A percentile compares a stretch with the other conserved stretches of the same genome.
Evolutionary conservation across 257 asterid species (phyloP).

Genomic region (Cinchona pubescens): DNA sequence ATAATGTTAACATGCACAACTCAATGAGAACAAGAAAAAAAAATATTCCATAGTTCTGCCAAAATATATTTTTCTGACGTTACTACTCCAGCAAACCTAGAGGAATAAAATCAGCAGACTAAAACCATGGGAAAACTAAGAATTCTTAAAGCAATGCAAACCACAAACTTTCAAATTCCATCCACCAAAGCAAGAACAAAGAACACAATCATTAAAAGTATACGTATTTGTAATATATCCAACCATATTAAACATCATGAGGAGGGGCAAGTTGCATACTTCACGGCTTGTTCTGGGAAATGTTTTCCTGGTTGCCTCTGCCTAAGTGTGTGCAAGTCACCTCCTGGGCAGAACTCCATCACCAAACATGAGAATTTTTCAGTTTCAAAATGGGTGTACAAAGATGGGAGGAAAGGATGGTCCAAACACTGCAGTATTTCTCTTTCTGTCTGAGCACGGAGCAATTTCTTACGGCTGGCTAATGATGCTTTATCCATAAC

Average conservation of each 20-base stretch:
- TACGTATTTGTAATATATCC: neutral
- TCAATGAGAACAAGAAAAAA: neutral
- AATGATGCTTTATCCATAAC: slow-evolving; percentile 71
- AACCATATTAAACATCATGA: slow-evolving; percentile 1
- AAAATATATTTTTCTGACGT: neutral
- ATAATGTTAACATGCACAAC: neutral
- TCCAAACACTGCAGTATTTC: slow-evolving; percentile 68
- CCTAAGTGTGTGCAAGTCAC: slow-evolving; percentile 66
- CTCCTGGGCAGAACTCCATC: slow-evolving; percentile 84
- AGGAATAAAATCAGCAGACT: neutral
- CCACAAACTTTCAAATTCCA: neutral
- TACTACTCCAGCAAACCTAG: neutral
- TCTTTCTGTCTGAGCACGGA: slow-evolving; percentile 78
- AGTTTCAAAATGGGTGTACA: slow-evolving; percentile 65
- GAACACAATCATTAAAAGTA: neutral
- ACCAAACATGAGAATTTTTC: slow-evolving; percentile 73
- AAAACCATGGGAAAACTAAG: neutral
- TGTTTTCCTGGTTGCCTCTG: slow-evolving; percentile 71
- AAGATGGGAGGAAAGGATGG: slow-evolving; percentile 70
- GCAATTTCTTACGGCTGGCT: slow-evolving; percentile 65
- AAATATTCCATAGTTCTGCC: neutral
- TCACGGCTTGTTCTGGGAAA: slow-evolving; percentile 65
- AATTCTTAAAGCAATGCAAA: neutral
- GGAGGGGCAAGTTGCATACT: slow-evolving; percentile 39
- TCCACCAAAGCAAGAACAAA: neutral